Conservation (phyloP, 306 rosid genomes). For the Myrica gale region DNA sequence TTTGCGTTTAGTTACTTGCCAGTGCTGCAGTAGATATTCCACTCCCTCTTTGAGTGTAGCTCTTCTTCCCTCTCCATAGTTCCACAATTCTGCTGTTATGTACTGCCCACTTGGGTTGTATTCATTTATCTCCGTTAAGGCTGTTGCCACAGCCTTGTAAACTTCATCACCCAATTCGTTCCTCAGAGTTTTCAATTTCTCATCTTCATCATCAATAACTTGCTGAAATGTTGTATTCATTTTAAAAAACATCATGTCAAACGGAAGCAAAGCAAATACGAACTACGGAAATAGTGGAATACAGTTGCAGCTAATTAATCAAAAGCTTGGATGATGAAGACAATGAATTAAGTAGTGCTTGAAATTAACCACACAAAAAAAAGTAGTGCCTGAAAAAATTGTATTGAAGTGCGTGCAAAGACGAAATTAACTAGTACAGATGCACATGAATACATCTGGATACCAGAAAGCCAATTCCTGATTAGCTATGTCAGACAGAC, state of each 20-base stretch:
- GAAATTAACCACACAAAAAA: too few species aligned
- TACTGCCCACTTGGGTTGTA: constrained; percentile 63
- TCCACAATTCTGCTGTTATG: constrained; percentile 52
- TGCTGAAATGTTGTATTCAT: constrained; percentile 47
- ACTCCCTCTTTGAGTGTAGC: constrained; percentile 50
- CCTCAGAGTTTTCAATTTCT: constrained; percentile 43
- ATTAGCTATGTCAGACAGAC: neutral
- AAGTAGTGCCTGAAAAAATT: neutral
- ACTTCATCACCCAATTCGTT: constrained; percentile 43
- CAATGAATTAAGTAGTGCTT: too few species aligned
- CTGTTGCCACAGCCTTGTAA: constrained; percentile 45
- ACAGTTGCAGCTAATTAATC: neutral
- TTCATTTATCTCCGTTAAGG: constrained; percentile 53
- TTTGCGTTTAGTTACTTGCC: constrained; percentile 34
- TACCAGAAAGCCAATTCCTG: neutral
- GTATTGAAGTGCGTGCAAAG: neutral
- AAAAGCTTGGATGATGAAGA: neutral
- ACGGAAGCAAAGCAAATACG: constrained; percentile 15
- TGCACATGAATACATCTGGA: neutral
- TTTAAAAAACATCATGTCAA: neutral
- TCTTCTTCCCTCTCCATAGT: constrained; percentile 41
- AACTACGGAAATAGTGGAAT: constrained; percentile 8
- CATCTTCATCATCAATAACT: constrained; percentile 46
- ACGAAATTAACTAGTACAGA: constrained; percentile 1
- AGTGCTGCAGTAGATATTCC: constrained; percentile 36